Evolutionary conservation across 257 asterid species (phyloP), one percentile per base, ranked within the genome.

Genomic region (Misopates orontium): DNA sequence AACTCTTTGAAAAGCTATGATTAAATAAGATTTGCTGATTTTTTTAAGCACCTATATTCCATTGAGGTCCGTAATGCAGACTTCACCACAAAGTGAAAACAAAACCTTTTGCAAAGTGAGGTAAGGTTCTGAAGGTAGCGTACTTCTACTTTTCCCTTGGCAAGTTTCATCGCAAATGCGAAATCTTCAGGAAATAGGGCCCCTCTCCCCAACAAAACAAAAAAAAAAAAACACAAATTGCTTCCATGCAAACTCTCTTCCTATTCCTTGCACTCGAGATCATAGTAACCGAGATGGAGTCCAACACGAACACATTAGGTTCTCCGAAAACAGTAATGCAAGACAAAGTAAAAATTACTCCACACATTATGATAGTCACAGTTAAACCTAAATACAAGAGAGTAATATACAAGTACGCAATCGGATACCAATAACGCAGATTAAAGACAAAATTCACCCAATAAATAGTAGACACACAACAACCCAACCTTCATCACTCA

Each of bases 401-500:
- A 3, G 56, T 50, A 18, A 9, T 18, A 32, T 10, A 25, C 21
- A 16, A n/a, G 22, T 48, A 28, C 55, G 28, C 32, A 22, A 49
- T 49, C 5, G 20, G 11, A 49, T 8, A n/a, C 22, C 22, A n/a
- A n/a, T 49, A 49, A 49, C n/a, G 21, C 19, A n/a, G 10, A n/a
- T 3, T 5, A 10, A 8, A 3, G n/a, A n/a, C 12, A 49, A 49
- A 49, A 0, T 36, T 4, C 42, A 36, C 42, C 36, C n/a, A n/a
- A n/a, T n/a, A 36, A 36, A 36, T 1, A 36, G 36, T 47, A 68
- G 47, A 13, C 40, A 56, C 69, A 24, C 50, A 75, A 5, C 44
- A 75, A 36, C 11, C 42, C 42, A 36, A 36, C 84, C 78, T 63
- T 56, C 75, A 32, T 66, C 78, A 7, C 60, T 67, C 19, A 1